Evolutionary conservation across 139 green algal genomes (phyloP), one percentile per base, ranked within the genome.

Genomic region (Coccomyxa sp.): DNA sequence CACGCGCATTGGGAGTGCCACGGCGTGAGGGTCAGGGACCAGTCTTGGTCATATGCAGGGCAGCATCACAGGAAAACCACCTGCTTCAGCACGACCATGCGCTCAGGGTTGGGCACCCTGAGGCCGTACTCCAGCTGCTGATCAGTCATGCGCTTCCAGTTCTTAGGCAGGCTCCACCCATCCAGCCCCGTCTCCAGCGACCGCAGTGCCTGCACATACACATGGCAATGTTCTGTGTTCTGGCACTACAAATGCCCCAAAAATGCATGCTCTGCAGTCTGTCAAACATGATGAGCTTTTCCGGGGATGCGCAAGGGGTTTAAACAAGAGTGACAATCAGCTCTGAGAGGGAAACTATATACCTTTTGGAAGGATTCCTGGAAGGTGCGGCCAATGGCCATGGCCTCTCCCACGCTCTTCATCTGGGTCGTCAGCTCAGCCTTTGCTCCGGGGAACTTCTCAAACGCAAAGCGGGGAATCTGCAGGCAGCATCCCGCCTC

Each of bases 371-470:
- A 94, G 2, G 88, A 95, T 89, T 99, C 95, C 85, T 97, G 90
- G 82, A 96, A 99, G 58, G 96, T 99, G 85, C 96, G 90, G 8
- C 96, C 96, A 22, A 99, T 98, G 58, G 96, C 95, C 96, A 99
- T 99, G 64, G 94, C 93, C 90, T 99, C 96, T 40, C 96, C 96
- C 54, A 99, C 96, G 33, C 78, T 92, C 91, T 98, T 96, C 94
- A 97, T 97, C 85, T 95, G 90, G 8, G 96, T 99, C 39, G 92
- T 96, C 72, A 99, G 91, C 81, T 93, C 89, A 0, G 93, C 81
- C 85, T 93, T 90, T 74, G 89, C 89, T 37, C 96, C 96, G 0
- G 95, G 93, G 89, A 99, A 99, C 91, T 99, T 99, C 88, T 99
- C 96, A 82, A 99, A 99, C 5, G 94, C 94, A 84, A 99, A 99